phyloP scores from a whole-genome alignment of 768 basidiomycete genomes.

The Collybiopsis luxurians region DNA sequence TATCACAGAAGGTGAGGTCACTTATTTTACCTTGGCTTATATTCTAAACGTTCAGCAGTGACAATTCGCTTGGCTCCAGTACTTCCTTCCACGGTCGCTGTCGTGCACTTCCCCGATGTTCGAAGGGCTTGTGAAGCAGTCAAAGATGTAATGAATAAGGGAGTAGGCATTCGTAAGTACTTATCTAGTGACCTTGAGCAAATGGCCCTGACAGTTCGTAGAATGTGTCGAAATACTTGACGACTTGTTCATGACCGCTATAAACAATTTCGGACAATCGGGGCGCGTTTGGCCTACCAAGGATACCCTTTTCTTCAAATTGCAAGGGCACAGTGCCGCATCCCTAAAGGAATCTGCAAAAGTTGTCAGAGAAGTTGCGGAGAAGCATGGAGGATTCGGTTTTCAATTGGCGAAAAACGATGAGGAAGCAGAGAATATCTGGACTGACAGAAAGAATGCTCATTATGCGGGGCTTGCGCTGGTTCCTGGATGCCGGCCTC shows the following conservation, averaged over 20 bases:
- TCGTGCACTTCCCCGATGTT: conserved; percentile 79
- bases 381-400: conserved; percentile 63
- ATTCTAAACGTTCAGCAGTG: conserved; percentile 35
- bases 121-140: conserved; percentile 73
- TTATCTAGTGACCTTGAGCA: conserved; percentile 3
- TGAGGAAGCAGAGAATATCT: conserved; percentile 69
- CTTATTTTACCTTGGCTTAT: neutral
- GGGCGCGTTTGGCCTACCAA: conserved; percentile 54
- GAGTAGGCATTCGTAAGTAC: conserved; percentile 71
- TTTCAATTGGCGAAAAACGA: conserved; percentile 64
- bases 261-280: conserved; percentile 54
- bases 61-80: conserved; percentile 81
- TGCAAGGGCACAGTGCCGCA: conserved; percentile 66
- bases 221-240: conserved; percentile 89
- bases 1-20: conserved; percentile 68
- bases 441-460: conserved; percentile 72
- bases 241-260: conserved; percentile 60
- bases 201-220: conserved; percentile 18
- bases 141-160: conserved; percentile 65
- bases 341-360: conserved; percentile 61
- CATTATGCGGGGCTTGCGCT: conserved; percentile 55
- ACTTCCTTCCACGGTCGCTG: conserved; percentile 78
- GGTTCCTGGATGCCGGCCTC: conserved; percentile 53
- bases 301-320: conserved; percentile 84
- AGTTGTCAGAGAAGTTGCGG: conserved; percentile 54